Evolutionary conservation across 139 green algal species (phyloP).

Genomic region (Micromonas commoda): DNA sequence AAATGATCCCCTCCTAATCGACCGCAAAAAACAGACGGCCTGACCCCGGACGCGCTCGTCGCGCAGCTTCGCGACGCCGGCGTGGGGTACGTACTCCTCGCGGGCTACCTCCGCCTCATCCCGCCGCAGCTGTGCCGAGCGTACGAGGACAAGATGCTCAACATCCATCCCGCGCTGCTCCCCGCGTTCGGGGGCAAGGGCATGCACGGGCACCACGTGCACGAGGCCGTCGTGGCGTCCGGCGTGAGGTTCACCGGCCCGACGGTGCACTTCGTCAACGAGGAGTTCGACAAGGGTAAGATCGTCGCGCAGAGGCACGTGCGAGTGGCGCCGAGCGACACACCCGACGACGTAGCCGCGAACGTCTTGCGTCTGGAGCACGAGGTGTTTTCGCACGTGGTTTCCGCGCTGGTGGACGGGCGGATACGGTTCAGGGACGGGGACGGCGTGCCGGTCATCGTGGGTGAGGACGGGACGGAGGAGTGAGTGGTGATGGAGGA

Average conservation of each 20-base stretch:
- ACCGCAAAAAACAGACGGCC: slow-evolving; percentile 9
- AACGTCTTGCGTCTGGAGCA: slow-evolving; percentile 83
- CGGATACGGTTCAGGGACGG: slow-evolving; percentile 73
- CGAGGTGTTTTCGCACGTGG: slow-evolving; percentile 75
- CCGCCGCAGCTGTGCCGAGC: slow-evolving; percentile 24
- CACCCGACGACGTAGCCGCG: slow-evolving; percentile 62
- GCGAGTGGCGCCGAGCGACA: slow-evolving; percentile 75
- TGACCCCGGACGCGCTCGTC: slow-evolving; percentile 49
- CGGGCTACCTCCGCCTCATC: slow-evolving; percentile 72
- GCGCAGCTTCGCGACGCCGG: slow-evolving; percentile 33
- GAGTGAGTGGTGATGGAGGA: neutral
- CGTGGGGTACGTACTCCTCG: slow-evolving; percentile 77
- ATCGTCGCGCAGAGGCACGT: slow-evolving; percentile 90
- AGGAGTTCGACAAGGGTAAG: slow-evolving; percentile 75
- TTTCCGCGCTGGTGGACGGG: slow-evolving; percentile 80
- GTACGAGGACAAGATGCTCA: slow-evolving; percentile 72
- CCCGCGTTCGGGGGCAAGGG: slow-evolving; percentile 94
- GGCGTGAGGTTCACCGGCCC: slow-evolving; percentile 73
- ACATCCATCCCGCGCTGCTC: slow-evolving; percentile 97
- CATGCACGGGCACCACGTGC: slow-evolving; percentile 83
- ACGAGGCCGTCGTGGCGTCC: slow-evolving; percentile 81
- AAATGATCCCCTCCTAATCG: too few relatives aligned
- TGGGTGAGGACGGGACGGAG: neutral
- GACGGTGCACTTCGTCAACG: slow-evolving; percentile 97
- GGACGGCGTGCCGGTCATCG: slow-evolving; percentile 43